A percentile compares a stretch with the other conserved stretches of the same genome.
These are phyloP conservation scores for Malus hybrid DNA, from an alignment of 331 rosid species.

Conservation along the genomic window DNA sequence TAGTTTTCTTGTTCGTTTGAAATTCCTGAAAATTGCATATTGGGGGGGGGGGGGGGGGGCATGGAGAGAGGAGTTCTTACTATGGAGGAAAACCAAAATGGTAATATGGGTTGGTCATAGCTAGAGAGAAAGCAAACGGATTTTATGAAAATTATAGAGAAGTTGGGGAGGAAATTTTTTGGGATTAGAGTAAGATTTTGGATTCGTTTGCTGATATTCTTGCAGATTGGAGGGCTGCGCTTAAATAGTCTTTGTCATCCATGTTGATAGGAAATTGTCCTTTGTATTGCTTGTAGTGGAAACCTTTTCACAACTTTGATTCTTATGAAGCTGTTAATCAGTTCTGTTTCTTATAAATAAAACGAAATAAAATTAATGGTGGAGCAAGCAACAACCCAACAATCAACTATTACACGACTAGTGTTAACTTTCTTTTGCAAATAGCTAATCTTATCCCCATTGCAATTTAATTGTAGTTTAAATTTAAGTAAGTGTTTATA, in stretches of 20 bases:
- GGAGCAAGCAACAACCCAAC: neutral
- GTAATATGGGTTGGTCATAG: neutral
- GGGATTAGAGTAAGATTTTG: neutral
- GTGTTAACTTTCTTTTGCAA: neutral
- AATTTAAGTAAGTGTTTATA: neutral
- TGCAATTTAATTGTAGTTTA: neutral
- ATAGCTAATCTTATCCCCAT: neutral
- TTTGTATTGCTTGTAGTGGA: neutral
- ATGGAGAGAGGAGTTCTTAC: neutral
- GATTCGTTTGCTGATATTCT: neutral
- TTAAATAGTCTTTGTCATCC: neutral
- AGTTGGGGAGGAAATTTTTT: neutral
- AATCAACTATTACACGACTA: neutral
- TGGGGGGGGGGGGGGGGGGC: too few species aligned
- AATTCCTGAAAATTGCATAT: neutral
- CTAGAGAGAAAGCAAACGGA: neutral
- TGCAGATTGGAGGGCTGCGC: neutral
- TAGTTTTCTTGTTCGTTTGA: neutral
- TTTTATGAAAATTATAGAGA: neutral
- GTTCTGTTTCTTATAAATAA: neutral
- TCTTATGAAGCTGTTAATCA: neutral
- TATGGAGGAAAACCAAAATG: neutral
- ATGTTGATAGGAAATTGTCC: neutral
- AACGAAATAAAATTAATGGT: neutral
- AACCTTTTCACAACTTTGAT: neutral